Evolutionary conservation across 768 basidiomycete genomes (phyloP), one percentile per base, ranked within the genome.

Genomic region (Kwoniella botswanensis): DNA sequence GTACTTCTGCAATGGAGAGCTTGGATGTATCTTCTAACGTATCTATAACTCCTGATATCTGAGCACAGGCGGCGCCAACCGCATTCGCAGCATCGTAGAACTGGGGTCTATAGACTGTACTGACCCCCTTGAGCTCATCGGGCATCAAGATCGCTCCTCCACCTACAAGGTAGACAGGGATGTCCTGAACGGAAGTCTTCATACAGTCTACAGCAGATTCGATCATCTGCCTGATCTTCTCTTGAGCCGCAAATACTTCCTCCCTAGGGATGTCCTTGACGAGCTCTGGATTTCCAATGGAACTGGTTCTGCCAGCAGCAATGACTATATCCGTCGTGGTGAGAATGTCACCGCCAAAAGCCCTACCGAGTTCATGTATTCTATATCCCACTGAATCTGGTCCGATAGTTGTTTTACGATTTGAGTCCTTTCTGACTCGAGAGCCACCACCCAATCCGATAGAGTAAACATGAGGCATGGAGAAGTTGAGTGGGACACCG

Each of bases 381-480:
- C 82, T 79, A 77, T 89, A 88, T 0, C 90, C 90, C 18, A 90
- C 89, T 1, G 89, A 91, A 74, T 89, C 87, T 13, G 90, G 90
- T 0, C 90, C 90, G 44, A 91, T 85, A 0, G 86, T 85, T 22
- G 88, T 86, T 61, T 80, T 85, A 22, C 85, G 82, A 1, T 80
- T 78, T 17, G 69, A 63, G 26, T 83, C 77, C 26, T 80, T 69
- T 55, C 86, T 85, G 24, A 90, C 84, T 43, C 86, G 79, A 10
- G 89, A 90, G 6, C 90, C 90, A 54, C 90, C 90, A 57, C 90
- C 90, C 15, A 91, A 85, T 10, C 88, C 90, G 64, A 90, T 86
- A 50, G 88, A 88, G 57, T 83, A 80, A 2, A 81, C 72, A 67
- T 82, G 77, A 5, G 82, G 79, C 82, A 83, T 82, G 1, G 79